Evolutionary conservation across 2,329 filamentous ascomycete species (phyloP).

Genomic region (Paraphaeosphaeria sporulosa): DNA sequence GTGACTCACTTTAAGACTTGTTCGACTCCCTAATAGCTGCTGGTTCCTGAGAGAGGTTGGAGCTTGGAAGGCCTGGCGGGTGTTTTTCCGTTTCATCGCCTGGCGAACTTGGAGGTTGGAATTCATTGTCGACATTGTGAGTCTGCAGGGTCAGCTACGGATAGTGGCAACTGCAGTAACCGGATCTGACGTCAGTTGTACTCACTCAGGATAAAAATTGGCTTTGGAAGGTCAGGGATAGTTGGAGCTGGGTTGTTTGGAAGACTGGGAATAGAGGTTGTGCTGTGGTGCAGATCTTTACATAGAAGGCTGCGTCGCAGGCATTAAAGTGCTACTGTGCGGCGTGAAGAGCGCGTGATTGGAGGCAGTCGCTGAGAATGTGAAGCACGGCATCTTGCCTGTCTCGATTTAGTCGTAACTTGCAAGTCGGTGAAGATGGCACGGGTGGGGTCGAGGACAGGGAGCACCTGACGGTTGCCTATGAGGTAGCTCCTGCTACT

Average conservation of each 20-base stretch:
- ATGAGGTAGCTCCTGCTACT: background rate
- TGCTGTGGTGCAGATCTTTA: background rate
- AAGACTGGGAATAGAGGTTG: background rate
- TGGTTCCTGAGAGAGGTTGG: constrained; percentile 31
- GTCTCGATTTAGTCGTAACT: background rate
- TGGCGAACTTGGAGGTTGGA: constrained; percentile 13
- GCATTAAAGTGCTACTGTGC: background rate
- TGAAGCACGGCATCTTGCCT: constrained; percentile 11
- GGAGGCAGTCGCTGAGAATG: background rate
- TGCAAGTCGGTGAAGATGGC: constrained; percentile 5
- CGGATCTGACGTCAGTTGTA: constrained; percentile 12
- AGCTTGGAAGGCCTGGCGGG: constrained; percentile 36
- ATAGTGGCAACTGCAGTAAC: background rate
- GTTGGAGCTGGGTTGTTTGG: background rate
- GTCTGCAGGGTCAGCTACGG: background rate
- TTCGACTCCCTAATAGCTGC: constrained; percentile 19
- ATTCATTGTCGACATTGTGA: background rate
- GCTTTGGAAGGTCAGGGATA: background rate
- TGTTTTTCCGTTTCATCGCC: constrained; percentile 28
- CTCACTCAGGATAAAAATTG: background rate
- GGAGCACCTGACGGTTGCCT: constrained; percentile 1
- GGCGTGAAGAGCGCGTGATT: constrained; percentile 8
- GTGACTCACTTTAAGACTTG: background rate
- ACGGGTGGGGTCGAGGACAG: background rate
- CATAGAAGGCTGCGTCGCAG: background rate